Conservation (phyloP, 306 rosid genomes). For the Glycine latifolia region DNA sequence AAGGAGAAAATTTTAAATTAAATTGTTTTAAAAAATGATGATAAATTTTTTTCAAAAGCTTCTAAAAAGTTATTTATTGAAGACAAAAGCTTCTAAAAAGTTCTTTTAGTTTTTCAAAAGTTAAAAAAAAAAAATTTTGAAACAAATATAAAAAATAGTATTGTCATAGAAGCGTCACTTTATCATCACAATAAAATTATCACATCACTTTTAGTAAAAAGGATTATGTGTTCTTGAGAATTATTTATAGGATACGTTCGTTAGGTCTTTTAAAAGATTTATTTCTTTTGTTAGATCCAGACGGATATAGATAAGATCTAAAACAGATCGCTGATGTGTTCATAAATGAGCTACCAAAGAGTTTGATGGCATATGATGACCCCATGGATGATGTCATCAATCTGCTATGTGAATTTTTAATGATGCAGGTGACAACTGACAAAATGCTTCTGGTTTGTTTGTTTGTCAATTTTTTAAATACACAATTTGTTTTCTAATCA, state of each 20-base stretch:
- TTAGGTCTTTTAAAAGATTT: not conserved
- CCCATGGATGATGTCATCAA: constrained; percentile 21
- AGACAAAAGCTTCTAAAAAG: not conserved
- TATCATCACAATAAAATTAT: not conserved
- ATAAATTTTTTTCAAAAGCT: not conserved
- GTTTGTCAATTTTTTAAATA: not conserved
- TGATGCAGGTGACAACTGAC: not conserved
- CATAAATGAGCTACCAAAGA: constrained; percentile 3
- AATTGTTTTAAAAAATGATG: too few species aligned
- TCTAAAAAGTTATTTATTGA: not conserved
- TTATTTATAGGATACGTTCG: not conserved
- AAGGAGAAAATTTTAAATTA: not conserved
- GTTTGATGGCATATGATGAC: not conserved
- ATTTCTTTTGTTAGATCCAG: not conserved
- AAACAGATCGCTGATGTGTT: constrained; percentile 6
- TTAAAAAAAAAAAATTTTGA: not conserved
- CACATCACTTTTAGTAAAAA: not conserved
- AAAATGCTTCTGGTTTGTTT: not conserved
- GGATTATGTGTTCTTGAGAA: not conserved
- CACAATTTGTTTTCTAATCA: not conserved
- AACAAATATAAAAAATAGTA: not conserved
- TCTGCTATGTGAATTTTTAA: not conserved
- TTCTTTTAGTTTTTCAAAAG: not conserved
- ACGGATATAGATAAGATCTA: constrained; percentile 24
- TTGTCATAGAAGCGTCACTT: not conserved